Conservation (phyloP, 2,329 filamentous ascomycete species). For the Rachicladosporium sp. region DNA sequence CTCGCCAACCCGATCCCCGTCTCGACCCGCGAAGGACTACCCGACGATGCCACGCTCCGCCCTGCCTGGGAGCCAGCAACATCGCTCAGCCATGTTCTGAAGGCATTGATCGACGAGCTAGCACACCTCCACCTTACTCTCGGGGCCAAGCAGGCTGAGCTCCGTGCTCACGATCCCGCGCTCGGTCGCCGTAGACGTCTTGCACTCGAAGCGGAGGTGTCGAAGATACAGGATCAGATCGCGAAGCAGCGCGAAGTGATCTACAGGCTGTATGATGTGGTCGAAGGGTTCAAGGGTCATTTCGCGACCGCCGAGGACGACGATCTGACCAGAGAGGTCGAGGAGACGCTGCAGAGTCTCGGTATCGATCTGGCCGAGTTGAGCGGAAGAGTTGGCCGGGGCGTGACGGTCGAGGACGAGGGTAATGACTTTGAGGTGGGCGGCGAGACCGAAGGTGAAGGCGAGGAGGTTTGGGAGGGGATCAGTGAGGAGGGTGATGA, state of each 20-base stretch:
- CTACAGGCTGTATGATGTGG: slow-evolving; percentile 70
- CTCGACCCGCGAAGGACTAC: slow-evolving; percentile 20
- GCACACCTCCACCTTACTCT: slow-evolving; percentile 62
- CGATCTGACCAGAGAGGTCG: slow-evolving; percentile 21
- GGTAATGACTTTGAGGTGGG: slow-evolving; percentile 12
- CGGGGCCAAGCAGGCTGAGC: slow-evolving; percentile 46
- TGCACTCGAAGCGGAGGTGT: slow-evolving; percentile 48
- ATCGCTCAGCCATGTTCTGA: slow-evolving; percentile 72
- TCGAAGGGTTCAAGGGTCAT: slow-evolving; percentile 62
- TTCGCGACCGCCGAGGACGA: slow-evolving; percentile 48
- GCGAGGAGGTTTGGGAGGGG: slow-evolving; percentile 21
- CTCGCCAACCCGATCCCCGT: slow-evolving; percentile 25
- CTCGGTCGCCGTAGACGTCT: slow-evolving; percentile 54
- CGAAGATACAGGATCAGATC: slow-evolving; percentile 48
- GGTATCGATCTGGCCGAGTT: slow-evolving; percentile 27
- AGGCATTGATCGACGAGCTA: slow-evolving; percentile 68
- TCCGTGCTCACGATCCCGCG: slow-evolving; percentile 55
- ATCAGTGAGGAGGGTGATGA: slow-evolving; percentile 18
- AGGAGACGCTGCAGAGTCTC: slow-evolving; percentile 31
- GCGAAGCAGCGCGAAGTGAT: slow-evolving; percentile 68
- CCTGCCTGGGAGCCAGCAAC: slow-evolving; percentile 54
- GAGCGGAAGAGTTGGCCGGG: slow-evolving; percentile 13
- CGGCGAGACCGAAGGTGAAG: slow-evolving; percentile 11
- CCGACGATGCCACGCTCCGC: slow-evolving; percentile 39
- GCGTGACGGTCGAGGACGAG: slow-evolving; percentile 9